These are phyloP conservation scores for Allium fistulosum DNA, from an alignment of 106 monocot genomes.

Conservation along the genomic window DNA sequence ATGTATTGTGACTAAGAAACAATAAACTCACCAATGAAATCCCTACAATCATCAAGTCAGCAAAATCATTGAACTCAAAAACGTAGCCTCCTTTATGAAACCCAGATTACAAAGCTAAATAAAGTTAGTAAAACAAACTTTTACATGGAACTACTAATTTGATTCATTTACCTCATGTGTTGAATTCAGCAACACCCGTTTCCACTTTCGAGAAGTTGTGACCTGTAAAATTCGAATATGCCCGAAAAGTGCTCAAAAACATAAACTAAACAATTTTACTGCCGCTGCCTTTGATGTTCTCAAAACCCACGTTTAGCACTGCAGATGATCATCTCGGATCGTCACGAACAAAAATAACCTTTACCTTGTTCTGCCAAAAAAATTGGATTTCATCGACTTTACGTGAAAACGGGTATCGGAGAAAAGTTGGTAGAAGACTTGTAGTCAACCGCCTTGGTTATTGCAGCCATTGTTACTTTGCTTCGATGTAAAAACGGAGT, in stretches of 20 bases:
- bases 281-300: conserved; percentile 58
- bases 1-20: too few relatives aligned
- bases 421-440: conserved; percentile 9
- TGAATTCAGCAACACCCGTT: conserved; percentile 75
- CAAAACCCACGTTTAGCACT: conserved; percentile 71
- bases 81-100: conserved; percentile 77
- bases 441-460: conserved; percentile 54
- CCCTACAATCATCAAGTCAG: conserved; percentile 75
- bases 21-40: conserved; percentile 71
- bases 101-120: neutral
- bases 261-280: too few relatives aligned
- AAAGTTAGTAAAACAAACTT: neutral
- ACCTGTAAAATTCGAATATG: conserved; percentile 26
- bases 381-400: neutral
- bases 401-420: too few relatives aligned
- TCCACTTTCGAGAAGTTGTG: conserved; percentile 95
- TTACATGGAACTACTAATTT: neutral
- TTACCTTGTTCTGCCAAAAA: conserved; percentile 63
- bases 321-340: conserved; percentile 45
- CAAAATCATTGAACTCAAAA: conserved; percentile 88
- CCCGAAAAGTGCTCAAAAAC: too few relatives aligned
- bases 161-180: conserved; percentile 56
- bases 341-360: conserved; percentile 55
- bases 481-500: too few relatives aligned
- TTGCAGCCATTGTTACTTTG: conserved; percentile 27